A percentile compares a stretch with the other conserved stretches of the same genome.
Evolutionary conservation across 2,329 filamentous ascomycete genomes (phyloP).

Genomic region (Fusarium pseudocircinatum): DNA sequence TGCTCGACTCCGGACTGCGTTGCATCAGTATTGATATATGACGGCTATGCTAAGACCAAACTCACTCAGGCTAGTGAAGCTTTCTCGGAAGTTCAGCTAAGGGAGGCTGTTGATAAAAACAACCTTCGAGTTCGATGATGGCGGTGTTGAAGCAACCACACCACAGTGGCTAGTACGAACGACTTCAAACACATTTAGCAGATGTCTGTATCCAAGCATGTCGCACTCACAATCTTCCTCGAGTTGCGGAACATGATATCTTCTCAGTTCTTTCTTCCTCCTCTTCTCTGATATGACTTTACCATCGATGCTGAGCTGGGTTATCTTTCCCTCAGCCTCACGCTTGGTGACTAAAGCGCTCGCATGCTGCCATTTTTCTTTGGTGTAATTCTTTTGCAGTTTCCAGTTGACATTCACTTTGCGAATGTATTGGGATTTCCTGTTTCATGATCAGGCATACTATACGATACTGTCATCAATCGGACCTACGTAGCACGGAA

Average conservation of each 20-base stretch:
- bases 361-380: not conserved
- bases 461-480: accelerated
- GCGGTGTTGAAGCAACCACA: not conserved
- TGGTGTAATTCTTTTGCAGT: slow-evolving; percentile 1
- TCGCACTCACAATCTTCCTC: accelerated
- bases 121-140: accelerated
- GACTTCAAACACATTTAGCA: not conserved
- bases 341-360: not conserved
- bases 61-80: not conserved
- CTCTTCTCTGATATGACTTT: not conserved
- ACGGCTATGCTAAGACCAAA: accelerated
- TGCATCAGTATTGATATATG: accelerated
- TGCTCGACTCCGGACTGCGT: not conserved
- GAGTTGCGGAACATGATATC: accelerated
- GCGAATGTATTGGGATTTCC: slow-evolving; percentile 2
- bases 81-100: not conserved
- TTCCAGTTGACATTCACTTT: slow-evolving; percentile 4
- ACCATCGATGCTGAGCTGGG: too few relatives aligned
- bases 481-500: slow-evolving; percentile 1
- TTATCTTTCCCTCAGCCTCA: too few relatives aligned
- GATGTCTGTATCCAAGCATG: accelerated
- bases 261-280: not conserved
- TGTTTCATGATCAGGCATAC: accelerated
- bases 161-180: too few relatives aligned
- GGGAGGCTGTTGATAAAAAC: not conserved